A percentile compares a stretch with the other conserved stretches of the same genome.
Evolutionary conservation across 768 basidiomycete species (phyloP).

Genomic region (Rickenella mellea): DNA sequence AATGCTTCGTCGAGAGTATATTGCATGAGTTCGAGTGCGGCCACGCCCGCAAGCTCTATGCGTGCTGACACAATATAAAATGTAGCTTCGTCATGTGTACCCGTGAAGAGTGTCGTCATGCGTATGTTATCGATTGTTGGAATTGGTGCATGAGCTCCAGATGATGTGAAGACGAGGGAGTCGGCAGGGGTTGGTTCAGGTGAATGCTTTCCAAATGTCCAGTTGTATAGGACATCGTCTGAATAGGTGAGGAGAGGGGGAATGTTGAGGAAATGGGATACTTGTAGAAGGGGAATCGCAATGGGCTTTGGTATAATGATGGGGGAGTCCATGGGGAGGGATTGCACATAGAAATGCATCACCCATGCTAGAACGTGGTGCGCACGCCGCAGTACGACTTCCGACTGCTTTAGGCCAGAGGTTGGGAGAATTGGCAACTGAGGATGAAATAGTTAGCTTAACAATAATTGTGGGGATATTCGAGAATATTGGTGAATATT

Average conservation of each 20-base stretch:
- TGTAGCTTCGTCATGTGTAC: constrained; percentile 69
- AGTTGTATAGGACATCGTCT: constrained; percentile 88
- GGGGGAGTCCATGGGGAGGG: constrained; percentile 19
- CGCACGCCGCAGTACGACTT: constrained; percentile 41
- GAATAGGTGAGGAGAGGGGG: constrained; percentile 88
- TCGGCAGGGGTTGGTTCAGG: constrained; percentile 1
- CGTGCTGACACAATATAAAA: constrained; percentile 84
- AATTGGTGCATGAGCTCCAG: constrained; percentile 3
- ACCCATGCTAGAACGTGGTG: constrained; percentile 47
- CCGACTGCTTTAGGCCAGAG: constrained; percentile 24
- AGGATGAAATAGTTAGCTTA: neutral
- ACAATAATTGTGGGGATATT: too few relatives aligned
- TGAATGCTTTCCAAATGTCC: constrained; percentile 29
- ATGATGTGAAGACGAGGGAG: neutral
- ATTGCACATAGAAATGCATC: constrained; percentile 49
- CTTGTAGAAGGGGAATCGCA: constrained; percentile 64
- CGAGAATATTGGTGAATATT: neutral
- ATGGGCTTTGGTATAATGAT: constrained; percentile 62
- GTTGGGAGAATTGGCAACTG: constrained; percentile 34
- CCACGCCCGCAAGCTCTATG: constrained; percentile 79
- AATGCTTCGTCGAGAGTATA: constrained; percentile 82
- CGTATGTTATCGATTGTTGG: constrained; percentile 50
- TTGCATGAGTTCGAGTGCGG: constrained; percentile 80
- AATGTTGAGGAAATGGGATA: constrained; percentile 61
- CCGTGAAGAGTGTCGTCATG: constrained; percentile 65